Conservation (phyloP, 106 monocot genomes). For the Agapanthus africanus region DNA sequence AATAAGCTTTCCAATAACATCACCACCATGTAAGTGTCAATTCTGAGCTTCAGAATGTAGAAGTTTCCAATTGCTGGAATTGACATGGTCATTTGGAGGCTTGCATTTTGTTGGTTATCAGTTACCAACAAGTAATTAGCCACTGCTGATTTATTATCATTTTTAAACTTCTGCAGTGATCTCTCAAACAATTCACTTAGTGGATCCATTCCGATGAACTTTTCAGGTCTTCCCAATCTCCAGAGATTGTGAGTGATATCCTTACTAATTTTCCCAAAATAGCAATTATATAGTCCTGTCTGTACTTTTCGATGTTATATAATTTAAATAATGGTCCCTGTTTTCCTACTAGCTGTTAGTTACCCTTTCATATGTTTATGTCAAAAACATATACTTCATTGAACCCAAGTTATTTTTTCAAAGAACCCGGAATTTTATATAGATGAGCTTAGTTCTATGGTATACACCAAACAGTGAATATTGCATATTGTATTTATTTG, state of each 20-base stretch:
- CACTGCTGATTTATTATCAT: neutral
- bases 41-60: neutral
- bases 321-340: neutral
- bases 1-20: slow-evolving; percentile 63
- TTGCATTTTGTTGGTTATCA: neutral
- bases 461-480: neutral
- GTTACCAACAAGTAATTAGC: neutral
- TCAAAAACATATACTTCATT: neutral
- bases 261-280: neutral
- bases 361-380: neutral
- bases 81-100: neutral
- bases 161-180: slow-evolving; percentile 43
- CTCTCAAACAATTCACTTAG: slow-evolving; percentile 56
- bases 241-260: slow-evolving; percentile 59
- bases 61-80: neutral
- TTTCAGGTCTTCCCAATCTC: slow-evolving; percentile 59
- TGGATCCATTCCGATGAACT: slow-evolving; percentile 64
- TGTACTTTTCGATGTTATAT: neutral
- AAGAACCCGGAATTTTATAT: neutral
- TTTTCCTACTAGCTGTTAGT: neutral
- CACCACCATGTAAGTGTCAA: slow-evolving; percentile 59
- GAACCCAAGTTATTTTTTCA: neutral
- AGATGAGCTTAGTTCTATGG: neutral
- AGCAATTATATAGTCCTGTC: neutral
- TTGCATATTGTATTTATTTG: slow-evolving; percentile 23